These are phyloP conservation scores for Mucor plumbeus DNA, from an alignment of 371 early-diverging fungal genomes.

Conservation along the genomic window DNA sequence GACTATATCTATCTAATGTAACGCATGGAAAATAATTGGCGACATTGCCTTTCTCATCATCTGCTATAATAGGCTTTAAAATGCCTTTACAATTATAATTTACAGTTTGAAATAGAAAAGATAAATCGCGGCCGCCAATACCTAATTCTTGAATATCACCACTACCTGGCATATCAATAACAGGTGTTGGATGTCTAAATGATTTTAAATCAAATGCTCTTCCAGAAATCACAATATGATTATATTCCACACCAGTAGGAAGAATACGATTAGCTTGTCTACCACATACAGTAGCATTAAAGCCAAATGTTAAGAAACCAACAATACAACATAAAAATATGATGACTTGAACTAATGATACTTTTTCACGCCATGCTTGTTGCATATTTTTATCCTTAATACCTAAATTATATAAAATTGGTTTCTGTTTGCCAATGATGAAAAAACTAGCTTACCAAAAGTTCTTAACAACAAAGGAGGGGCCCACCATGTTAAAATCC, in stretches of 20 bases:
- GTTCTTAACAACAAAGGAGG: constrained; percentile 40
- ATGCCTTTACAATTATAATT: constrained; percentile 73
- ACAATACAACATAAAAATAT: constrained; percentile 63
- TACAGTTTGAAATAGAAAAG: constrained; percentile 80
- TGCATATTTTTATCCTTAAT: constrained; percentile 66
- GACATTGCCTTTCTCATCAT: constrained; percentile 57
- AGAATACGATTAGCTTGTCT: constrained; percentile 57
- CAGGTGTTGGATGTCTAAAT: constrained; percentile 48
- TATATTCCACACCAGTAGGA: constrained; percentile 50
- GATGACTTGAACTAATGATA: constrained; percentile 80
- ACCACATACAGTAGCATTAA: constrained; percentile 66
- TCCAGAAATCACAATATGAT: constrained; percentile 60
- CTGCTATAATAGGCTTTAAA: constrained; percentile 49
- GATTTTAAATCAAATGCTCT: constrained; percentile 57
- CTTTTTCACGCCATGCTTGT: constrained; percentile 95
- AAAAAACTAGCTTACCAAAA: constrained; percentile 24
- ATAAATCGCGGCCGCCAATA: constrained; percentile 76
- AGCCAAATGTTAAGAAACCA: constrained; percentile 72
- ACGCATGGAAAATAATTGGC: constrained; percentile 81
- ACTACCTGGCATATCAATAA: constrained; percentile 43
- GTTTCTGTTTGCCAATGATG: not conserved
- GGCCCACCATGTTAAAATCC: constrained; percentile 54
- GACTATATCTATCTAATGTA: constrained; percentile 47
- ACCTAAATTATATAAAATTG: constrained; percentile 23
- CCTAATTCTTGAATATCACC: constrained; percentile 66